Percentiles rank a stretch among this genome's conserved stretches.
Conservation (phyloP, 441 rosid genomes). For the Bocquillonia castaneifolia region DNA sequence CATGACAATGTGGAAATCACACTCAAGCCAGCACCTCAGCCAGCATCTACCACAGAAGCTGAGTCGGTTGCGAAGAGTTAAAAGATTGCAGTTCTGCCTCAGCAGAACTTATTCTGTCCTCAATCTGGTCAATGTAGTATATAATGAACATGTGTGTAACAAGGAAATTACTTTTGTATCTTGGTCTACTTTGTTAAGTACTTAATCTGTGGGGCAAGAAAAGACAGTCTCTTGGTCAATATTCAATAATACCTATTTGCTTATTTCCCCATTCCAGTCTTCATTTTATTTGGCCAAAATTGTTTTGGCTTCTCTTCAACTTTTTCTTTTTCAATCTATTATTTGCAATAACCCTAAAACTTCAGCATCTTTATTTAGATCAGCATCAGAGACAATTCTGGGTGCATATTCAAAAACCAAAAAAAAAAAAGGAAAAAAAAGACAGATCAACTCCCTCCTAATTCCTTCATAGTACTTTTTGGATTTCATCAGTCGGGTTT, state of each 20-base stretch:
- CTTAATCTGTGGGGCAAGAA: neutral
- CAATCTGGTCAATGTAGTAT: neutral
- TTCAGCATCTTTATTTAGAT: neutral
- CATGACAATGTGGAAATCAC: constrained; percentile 78
- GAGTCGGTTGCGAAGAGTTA: neutral
- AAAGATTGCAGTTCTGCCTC: neutral
- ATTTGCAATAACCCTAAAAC: neutral
- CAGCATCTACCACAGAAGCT: constrained; percentile 21
- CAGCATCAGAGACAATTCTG: neutral
- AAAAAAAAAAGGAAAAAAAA: neutral
- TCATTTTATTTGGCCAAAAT: neutral
- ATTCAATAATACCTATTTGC: neutral
- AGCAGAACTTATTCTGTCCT: constrained; percentile 8
- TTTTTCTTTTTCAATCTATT: too few species aligned
- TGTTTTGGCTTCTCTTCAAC: neutral
- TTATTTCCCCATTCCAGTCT: neutral
- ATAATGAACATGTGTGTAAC: neutral
- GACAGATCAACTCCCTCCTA: too few species aligned
- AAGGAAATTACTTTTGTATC: neutral
- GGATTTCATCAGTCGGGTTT: too few species aligned
- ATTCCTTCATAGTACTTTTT: too few species aligned
- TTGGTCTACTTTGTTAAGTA: neutral
- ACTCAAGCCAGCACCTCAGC: constrained; percentile 46
- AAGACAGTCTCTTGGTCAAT: neutral
- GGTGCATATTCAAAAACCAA: neutral